Evolutionary conservation across 768 basidiomycete genomes (phyloP).

Genomic region (Mycena amicta): DNA sequence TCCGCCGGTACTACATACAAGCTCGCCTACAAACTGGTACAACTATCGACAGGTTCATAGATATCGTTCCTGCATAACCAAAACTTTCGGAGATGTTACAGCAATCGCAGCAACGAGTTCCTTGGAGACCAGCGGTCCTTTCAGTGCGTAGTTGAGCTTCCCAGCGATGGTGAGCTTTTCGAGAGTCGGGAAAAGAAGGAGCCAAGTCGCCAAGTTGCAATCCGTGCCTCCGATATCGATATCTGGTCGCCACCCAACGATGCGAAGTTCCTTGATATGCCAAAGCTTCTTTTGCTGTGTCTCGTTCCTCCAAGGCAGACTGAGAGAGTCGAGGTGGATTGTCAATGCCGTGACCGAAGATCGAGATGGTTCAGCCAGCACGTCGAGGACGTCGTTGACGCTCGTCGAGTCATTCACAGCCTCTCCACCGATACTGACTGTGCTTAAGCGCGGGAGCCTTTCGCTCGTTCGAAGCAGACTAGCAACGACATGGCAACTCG

Average conservation of each 20-base stretch:
- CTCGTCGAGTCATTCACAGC: not conserved
- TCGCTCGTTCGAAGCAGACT: not conserved
- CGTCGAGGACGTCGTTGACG: not conserved
- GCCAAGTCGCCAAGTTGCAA: not conserved
- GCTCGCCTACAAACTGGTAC: too few species aligned
- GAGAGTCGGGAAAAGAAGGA: not conserved
- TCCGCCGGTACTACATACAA: too few species aligned
- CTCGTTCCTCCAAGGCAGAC: not conserved
- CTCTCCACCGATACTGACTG: not conserved
- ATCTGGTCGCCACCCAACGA: not conserved
- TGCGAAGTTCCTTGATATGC: not conserved
- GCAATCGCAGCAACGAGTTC: not conserved
- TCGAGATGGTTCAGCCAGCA: not conserved
- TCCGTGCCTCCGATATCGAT: not conserved
- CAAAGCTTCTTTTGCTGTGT: not conserved
- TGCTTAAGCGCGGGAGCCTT: not conserved
- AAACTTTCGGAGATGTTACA: not conserved
- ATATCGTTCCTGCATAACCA: not conserved
- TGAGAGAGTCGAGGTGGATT: not conserved
- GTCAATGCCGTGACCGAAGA: not conserved
- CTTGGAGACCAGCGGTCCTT: not conserved
- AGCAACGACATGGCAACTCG: not conserved
- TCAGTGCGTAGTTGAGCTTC: not conserved
- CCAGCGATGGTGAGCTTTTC: not conserved
- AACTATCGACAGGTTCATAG: too few species aligned